Evolutionary conservation across 2,329 filamentous ascomycete genomes (phyloP), one percentile per base, ranked within the genome.

Genomic region (Lithohypha guttulata): DNA sequence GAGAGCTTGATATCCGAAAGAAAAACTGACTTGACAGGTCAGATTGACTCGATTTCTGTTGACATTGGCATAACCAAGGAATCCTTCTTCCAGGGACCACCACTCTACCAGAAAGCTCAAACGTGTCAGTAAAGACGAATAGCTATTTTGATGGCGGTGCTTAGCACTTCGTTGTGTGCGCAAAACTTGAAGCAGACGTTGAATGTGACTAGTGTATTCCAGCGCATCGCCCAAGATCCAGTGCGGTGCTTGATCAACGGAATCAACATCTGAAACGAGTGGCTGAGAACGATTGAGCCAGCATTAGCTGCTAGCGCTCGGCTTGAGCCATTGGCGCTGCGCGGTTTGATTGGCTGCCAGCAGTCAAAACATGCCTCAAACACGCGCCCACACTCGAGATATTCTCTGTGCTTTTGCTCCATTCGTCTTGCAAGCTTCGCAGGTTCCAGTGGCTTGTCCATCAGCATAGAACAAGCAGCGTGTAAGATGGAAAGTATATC

Each of bases 311-410:
- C 34, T 42, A 29, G 21, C 27, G 34, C 40, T 28, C 25, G 23
- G 15, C 23, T 36, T 31, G 34, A 31, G 14, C 19, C 25, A 22
- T 31, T 18, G 39, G 22, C 26, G 35, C 22, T 31, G 28, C 28
- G 22, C 29, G 10, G 13, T 39, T 18, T 43, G 30, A 41, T 36
- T 41, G 31, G 36, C 39, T 37, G 19, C 34, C 27, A 14, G 27
- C 39, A 43, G 46, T 41, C 42, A 39, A 50, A 51, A 51, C 48
- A 47, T 35, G 32, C 43, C 42, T 51, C 44, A 49, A 51, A 51
- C 48, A 49, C 39, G 36, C 46, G 48, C 46, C 42, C 27, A 46
- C 25, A 18, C 15, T 30, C 22, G n/a, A n/a, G n/a, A n/a, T n/a
- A n/a, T 27, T 11, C 23, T 38, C 30, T 32, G 11, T 11, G 18